Conservation (phyloP, 345 rosid species). For the Iberis pinnata region DNA sequence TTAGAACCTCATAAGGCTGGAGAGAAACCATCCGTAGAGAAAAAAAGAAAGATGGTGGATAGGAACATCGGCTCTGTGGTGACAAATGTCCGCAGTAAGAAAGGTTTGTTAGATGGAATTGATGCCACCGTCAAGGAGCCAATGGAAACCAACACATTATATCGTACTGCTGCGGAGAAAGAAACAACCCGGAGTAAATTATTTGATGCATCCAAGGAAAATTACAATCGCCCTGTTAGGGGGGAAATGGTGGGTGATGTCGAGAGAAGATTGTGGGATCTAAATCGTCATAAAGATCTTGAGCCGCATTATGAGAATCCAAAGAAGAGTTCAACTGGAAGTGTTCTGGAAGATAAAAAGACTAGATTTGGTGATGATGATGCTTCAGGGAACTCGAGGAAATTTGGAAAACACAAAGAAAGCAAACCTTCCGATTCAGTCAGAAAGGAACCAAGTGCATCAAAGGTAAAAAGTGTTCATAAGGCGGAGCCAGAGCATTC, state of each 20-base stretch:
- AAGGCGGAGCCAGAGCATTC: slow-evolving; percentile 33
- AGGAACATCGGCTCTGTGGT: slow-evolving; percentile 39
- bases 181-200: slow-evolving; percentile 30
- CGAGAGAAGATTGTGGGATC: slow-evolving; percentile 39
- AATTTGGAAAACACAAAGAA: slow-evolving; percentile 38
- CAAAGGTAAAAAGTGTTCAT: slow-evolving; percentile 38
- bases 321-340: slow-evolving; percentile 39
- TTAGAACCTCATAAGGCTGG: slow-evolving; percentile 40
- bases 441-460: slow-evolving; percentile 36
- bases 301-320: slow-evolving; percentile 37
- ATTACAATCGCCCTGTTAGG: slow-evolving; percentile 28
- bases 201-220: slow-evolving; percentile 33
- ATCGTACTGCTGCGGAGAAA: slow-evolving; percentile 17
- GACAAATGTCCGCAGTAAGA: slow-evolving; percentile 35
- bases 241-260: slow-evolving; percentile 38
- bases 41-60: slow-evolving; percentile 40
- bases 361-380: slow-evolving; percentile 34
- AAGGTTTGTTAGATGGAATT: slow-evolving; percentile 30
- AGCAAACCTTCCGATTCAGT: slow-evolving; percentile 34
- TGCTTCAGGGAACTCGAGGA: slow-evolving; percentile 35
- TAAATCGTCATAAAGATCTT: slow-evolving; percentile 35
- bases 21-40: slow-evolving; percentile 38
- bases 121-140: slow-evolving; percentile 25
- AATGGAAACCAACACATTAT: slow-evolving; percentile 20
- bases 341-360: slow-evolving; percentile 50